phyloP scores from a whole-genome alignment of 768 basidiomycete genomes.

The Suillus plorans region DNA sequence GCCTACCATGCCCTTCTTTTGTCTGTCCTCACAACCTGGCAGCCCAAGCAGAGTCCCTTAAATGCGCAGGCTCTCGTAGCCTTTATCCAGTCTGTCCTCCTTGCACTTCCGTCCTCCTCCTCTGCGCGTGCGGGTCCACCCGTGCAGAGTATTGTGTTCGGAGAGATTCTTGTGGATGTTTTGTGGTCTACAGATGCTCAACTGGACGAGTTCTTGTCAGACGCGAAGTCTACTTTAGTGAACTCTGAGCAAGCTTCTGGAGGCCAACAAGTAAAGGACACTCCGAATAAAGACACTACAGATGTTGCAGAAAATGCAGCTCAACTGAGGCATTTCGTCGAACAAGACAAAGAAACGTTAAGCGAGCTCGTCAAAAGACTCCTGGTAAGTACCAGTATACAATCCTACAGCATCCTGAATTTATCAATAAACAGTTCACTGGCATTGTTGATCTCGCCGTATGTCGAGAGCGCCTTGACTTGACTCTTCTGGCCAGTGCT shows the following conservation, averaged over 20 bases:
- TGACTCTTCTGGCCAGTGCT: slow-evolving; percentile 56
- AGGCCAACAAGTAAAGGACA: slow-evolving; percentile 32
- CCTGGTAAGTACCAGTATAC: slow-evolving; percentile 40
- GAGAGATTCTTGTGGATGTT: slow-evolving; percentile 74
- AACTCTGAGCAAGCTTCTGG: slow-evolving; percentile 24
- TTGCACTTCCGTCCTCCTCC: slow-evolving; percentile 69
- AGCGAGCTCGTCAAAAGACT: slow-evolving; percentile 58
- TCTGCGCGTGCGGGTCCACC: slow-evolving; percentile 38
- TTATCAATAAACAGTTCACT: slow-evolving; percentile 41
- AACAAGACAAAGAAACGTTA: slow-evolving; percentile 64
- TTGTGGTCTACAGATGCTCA: slow-evolving; percentile 81
- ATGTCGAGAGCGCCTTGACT: slow-evolving; percentile 77
- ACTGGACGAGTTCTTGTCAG: slow-evolving; percentile 66
- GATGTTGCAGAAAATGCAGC: slow-evolving; percentile 32
- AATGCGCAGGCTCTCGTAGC: slow-evolving; percentile 51
- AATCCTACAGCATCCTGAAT: slow-evolving; percentile 2
- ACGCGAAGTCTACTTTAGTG: slow-evolving; percentile 47
- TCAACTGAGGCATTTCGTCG: slow-evolving; percentile 51
- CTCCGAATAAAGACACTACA: slow-evolving; percentile 9
- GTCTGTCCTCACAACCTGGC: slow-evolving; percentile 58
- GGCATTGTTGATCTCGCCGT: slow-evolving; percentile 57
- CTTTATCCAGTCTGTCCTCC: slow-evolving; percentile 64
- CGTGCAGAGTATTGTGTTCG: slow-evolving; percentile 47
- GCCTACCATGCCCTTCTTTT: slow-evolving; percentile 69
- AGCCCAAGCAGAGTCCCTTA: slow-evolving; percentile 41